Conservation (phyloP, 495 filamentous ascomycete genomes). For the Penicillium daleae region DNA sequence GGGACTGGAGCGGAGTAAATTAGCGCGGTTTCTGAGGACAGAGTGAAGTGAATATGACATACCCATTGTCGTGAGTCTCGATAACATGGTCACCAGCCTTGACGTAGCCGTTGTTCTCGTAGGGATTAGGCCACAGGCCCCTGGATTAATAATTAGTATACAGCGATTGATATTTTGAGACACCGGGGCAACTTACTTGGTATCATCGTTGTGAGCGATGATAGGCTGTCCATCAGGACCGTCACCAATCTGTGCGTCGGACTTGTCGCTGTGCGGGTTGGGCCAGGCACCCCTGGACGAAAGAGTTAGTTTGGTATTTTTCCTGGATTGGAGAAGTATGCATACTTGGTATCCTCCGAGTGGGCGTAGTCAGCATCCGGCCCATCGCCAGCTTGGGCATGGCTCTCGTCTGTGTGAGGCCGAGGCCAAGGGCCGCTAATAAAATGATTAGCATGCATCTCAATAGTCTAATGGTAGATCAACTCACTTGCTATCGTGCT, state of each 20-base stretch:
- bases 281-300: constrained; percentile 8
- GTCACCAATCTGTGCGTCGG: constrained; percentile 16
- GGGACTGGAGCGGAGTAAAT: constrained; percentile 6
- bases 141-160: constrained; percentile 3
- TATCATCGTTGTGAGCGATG: constrained; percentile 14
- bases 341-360: constrained; percentile 6
- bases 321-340: background rate
- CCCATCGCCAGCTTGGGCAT: constrained; percentile 8
- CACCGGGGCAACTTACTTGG: constrained; percentile 6
- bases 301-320: background rate
- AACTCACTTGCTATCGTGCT: constrained; percentile 14
- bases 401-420: constrained; percentile 4
- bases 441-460: background rate
- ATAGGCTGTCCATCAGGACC: constrained; percentile 14
- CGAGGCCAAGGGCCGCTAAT: constrained; percentile 8
- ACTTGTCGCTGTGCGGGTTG: constrained; percentile 14
- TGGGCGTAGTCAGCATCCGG: constrained; percentile 5
- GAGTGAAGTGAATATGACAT: constrained; percentile 12
- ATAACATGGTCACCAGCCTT: constrained; percentile 13
- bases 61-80: constrained; percentile 24
- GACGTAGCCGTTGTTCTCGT: constrained; percentile 20
- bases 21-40: background rate
- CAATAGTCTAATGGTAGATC: too few species aligned
- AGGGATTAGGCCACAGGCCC: constrained; percentile 19
- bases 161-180: background rate